Base-by-base conservation (phyloP, 2,329 filamentous ascomycete genomes). In the Rutstroemia sp. region DNA sequence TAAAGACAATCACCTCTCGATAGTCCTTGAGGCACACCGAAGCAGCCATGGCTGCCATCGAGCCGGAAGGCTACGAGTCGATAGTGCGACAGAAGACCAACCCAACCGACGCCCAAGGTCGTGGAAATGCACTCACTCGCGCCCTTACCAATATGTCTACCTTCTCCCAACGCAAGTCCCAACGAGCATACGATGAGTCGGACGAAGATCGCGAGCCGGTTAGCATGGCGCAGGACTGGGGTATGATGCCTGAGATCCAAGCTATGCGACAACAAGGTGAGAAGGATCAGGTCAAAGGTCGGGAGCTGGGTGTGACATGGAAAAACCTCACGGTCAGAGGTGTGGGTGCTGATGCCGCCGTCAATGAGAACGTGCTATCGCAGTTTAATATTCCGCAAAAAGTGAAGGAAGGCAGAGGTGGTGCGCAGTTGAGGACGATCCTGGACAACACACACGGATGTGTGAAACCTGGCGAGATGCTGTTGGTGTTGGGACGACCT, bases 391-490 rank as follows among this genome's bases (percentile, higher is more conserved):
- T 64, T 16, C 54, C 59, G 4, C 51, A 53, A 45, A 57, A 42
- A 0, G 42, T 61, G 23, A 56, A 51, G 49, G 64, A 66, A 81
- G 60, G 80, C 78, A 72, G 81, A 81, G 65, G 69, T 84, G 83
- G 80, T 63, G 77, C 80, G 0, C 81, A 84, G 0, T 69, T 86
- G 19, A 80, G 80, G 60, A 85, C 83, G 0, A 84, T 90, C 47
- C 71, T 90, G 21, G 78, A 86, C 53, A 76, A 81, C 63, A 81
- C 78, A 57, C 80, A 84, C 66, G 86, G 86, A 10, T 87, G 83
- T 61, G 81, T 89, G 51, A 84, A 84, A 67, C 85, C 86, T 0
- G 87, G 85, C 19, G 84, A 88, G 69, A 87, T 88, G 86, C 70
- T 88, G 1, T 72, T 88, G 0, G 84, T 89, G 0, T 73, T 89